Conservation (phyloP, 495 filamentous ascomycete species). For the Aspergillus leporis region DNA sequence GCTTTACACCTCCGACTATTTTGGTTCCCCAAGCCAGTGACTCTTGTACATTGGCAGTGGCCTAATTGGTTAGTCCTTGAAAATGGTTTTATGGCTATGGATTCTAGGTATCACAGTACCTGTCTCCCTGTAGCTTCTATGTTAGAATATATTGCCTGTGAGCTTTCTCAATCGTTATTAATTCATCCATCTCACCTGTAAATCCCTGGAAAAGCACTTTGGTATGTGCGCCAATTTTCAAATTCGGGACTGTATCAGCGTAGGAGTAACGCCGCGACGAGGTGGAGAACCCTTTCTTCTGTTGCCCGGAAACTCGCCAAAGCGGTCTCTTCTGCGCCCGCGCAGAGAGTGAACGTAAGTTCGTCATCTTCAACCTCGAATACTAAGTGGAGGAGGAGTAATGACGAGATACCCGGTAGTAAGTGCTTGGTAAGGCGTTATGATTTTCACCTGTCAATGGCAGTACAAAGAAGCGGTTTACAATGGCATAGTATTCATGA, state of each 20-base stretch:
- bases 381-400: neutral
- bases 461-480: neutral
- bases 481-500: neutral
- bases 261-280: constrained; percentile 40
- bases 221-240: constrained; percentile 78
- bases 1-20: constrained; percentile 84
- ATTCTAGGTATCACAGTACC: constrained; percentile 18
- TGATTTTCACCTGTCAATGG: too few relatives aligned
- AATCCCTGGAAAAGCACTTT: constrained; percentile 88
- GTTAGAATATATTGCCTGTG: constrained; percentile 12
- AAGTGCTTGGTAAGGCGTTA: too few relatives aligned
- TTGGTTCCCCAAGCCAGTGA: constrained; percentile 84
- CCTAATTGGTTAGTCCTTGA: constrained; percentile 41
- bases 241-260: constrained; percentile 68
- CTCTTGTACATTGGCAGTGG: constrained; percentile 80
- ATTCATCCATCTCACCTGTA: constrained; percentile 57
- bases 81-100: neutral
- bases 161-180: neutral
- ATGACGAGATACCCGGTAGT: neutral
- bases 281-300: constrained; percentile 40
- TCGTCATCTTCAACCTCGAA: constrained; percentile 9
- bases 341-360: constrained; percentile 19
- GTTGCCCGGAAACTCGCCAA: constrained; percentile 9
- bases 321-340: constrained; percentile 15
- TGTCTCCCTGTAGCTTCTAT: constrained; percentile 33